Base-by-base conservation (phyloP, 257 asterid species). In the Solanum etuberosum region DNA sequence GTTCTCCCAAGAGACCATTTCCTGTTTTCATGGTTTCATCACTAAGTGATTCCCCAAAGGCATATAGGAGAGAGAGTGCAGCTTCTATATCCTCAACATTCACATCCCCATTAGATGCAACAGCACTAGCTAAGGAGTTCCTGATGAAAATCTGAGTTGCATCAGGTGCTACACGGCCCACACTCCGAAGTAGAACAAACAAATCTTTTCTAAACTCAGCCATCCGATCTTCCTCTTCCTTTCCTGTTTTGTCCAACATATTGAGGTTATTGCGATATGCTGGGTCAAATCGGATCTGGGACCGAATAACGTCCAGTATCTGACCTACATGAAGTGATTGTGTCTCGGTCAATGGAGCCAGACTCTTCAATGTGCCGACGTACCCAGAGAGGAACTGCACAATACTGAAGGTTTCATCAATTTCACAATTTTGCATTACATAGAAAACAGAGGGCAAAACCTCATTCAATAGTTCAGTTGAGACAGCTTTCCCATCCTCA, bases 11-110 rank as follows among this genome's bases (percentile, higher is more conserved):
- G 43, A 92, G 86, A 88, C 98, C 98, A 90, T 89, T 91, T 61
- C 97, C 98, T 12, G 91, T 89, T 90, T 90, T 93, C 91, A 96
- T 86, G 61, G 91, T 88, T 90, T 96, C 98, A 38, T 94, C 98
- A 63, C 84, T 93, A 78, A 94, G 89, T 25, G 97, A 95, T 88
- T 96, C 99, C 35, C 99, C 99, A 76, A 95, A 94, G 7, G 96
- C 98, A 90, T 92, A 95, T 83, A 97, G 90, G 37, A 97, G 93
- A 70, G 99, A 96, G 85, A 97, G 98, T 76, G 99, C 93, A 42
- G 98, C 99, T 91, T 97, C 99, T 85, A 97, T 98, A 87, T 96
- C 98, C 91, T 97, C 99, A 5, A 91, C 95, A 85, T 93, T 93
- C 86, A 92, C 92, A 89, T 96, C 97, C 25, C 90, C 94, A 6